Percentiles rank a stretch among this genome's conserved stretches.
These are phyloP conservation scores for Hypomontagnella monticulosa DNA, from an alignment of 495 filamentous ascomycete species.

Conservation along the genomic window DNA sequence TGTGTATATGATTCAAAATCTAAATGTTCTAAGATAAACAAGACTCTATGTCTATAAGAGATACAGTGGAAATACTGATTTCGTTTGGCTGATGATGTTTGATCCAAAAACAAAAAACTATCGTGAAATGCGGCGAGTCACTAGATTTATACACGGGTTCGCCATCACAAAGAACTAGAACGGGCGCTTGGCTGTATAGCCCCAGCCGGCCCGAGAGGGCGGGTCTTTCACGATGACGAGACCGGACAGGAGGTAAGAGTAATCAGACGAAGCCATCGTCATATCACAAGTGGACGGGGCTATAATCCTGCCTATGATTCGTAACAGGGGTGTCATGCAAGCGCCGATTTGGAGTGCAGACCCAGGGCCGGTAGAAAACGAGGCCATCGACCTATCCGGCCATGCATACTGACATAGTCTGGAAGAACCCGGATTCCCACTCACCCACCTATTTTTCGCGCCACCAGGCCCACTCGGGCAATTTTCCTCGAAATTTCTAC, in stretches of 20 bases:
- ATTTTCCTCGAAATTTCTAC: slow-evolving; percentile 19
- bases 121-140: slow-evolving; percentile 8
- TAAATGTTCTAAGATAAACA: slow-evolving; percentile 4
- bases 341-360: slow-evolving; percentile 20
- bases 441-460: slow-evolving; percentile 25
- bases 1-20: slow-evolving; percentile 10
- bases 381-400: slow-evolving; percentile 26
- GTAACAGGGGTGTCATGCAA: slow-evolving; percentile 33
- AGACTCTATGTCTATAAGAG: slow-evolving; percentile 17
- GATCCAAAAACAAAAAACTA: slow-evolving; percentile 5
- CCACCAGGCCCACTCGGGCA: slow-evolving; percentile 31
- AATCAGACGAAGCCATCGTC: slow-evolving; percentile 38
- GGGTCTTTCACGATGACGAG: slow-evolving; percentile 35
- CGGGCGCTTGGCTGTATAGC: background rate
- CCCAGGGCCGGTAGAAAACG: slow-evolving; percentile 24
- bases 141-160: slow-evolving; percentile 28
- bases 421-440: background rate
- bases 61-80: background rate
- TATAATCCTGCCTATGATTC: slow-evolving; percentile 12
- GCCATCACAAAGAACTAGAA: slow-evolving; percentile 22
- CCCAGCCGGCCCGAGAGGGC: background rate
- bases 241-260: slow-evolving; percentile 10
- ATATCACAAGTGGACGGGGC: slow-evolving; percentile 16
- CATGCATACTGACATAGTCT: slow-evolving; percentile 36
- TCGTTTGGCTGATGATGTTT: background rate